Base-by-base conservation (phyloP, 768 basidiomycete species). In the Austroboletus eburneus region DNA sequence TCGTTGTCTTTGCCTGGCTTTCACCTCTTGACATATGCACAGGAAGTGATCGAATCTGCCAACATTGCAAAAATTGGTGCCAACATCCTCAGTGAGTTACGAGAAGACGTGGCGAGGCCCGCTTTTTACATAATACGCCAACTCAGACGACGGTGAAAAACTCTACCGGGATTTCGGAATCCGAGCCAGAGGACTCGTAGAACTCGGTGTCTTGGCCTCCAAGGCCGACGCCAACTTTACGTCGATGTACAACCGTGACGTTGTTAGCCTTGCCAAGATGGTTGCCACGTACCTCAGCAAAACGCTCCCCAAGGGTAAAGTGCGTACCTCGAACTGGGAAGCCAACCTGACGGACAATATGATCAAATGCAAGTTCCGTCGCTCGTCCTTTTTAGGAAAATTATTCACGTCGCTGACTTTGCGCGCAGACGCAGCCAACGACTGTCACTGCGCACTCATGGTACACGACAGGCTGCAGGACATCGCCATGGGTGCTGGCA, bases 281-380 rank as follows among this genome's bases (percentile, higher is more conserved):
- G 72, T 76, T 0, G 67, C 64, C 18, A 65, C 58, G 56, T 78
- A 77, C 49, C 65, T 68, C 22, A 49, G 50, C 22, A 68, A 56
- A 47, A 64, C 63, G 2, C 63, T 78, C 33, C 58, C 57, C 40
- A 79, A 78, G 56, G 73, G 72, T 17, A 63, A 61, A 39, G 76
- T 70, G n/a, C 69, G 78, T 24, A 71, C 56, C 33, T 66, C 72
- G 37, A 70, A 78, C 48, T 78, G 77, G 77, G 73, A 75, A 47
- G 58, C 46, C 1, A 35, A 57, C 10, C 67, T 78, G 16, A 63
- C 61, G 12, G 45, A 49, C 32, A 53, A 59, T 43, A 77, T 76
- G 62, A 45, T 70, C 22, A 58, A 66, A 49, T 77, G 74, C 74
- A 22, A 49, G 56, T 14, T 17, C 13, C 23, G 12, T 42, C 30